A percentile compares a stretch with the other conserved stretches of the same genome.
phyloP scores from a whole-genome alignment of 495 filamentous ascomycete species.

The Penicillium herquei region DNA sequence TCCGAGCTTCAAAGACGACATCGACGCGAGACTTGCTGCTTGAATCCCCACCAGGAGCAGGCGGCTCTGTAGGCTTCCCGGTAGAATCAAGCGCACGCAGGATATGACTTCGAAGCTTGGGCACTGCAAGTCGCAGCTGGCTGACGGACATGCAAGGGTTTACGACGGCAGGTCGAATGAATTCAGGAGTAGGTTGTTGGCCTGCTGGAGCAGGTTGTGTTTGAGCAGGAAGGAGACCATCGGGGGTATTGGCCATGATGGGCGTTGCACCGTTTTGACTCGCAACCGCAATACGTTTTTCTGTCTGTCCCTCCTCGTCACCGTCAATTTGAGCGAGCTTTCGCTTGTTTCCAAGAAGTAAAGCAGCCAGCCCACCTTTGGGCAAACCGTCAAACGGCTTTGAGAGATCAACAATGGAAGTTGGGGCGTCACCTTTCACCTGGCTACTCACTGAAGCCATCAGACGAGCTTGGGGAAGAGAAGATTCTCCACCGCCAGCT shows the following conservation, averaged over 20 bases:
- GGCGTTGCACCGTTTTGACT: slow-evolving; percentile 65
- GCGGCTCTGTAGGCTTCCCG: slow-evolving; percentile 47
- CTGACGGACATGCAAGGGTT: slow-evolving; percentile 78
- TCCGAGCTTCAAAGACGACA: slow-evolving; percentile 70
- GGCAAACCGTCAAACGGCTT: slow-evolving; percentile 94
- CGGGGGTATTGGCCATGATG: slow-evolving; percentile 71
- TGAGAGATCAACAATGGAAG: slow-evolving; percentile 84
- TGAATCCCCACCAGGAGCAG: slow-evolving; percentile 52
- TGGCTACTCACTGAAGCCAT: slow-evolving; percentile 66
- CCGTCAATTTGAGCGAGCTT: slow-evolving; percentile 67
- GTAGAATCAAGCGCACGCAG: slow-evolving; percentile 50
- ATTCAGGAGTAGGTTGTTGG: slow-evolving; percentile 74
- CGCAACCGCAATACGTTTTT: slow-evolving; percentile 57
- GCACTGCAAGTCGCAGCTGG: slow-evolving; percentile 85
- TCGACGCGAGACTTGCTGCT: slow-evolving; percentile 56
- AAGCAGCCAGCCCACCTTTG: slow-evolving; percentile 77
- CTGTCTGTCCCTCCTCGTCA: slow-evolving; percentile 65
- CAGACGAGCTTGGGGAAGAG: slow-evolving; percentile 79
- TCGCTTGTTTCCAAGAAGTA: slow-evolving; percentile 91
- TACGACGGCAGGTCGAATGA: slow-evolving; percentile 80
- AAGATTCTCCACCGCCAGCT: slow-evolving; percentile 75
- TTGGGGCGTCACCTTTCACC: slow-evolving; percentile 67
- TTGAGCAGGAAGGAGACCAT: slow-evolving; percentile 70
- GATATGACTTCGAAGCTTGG: slow-evolving; percentile 80
- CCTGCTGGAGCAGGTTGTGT: slow-evolving; percentile 53